Conservation (phyloP, 139 green algal genomes). For the Haematococcus sp. region DNA sequence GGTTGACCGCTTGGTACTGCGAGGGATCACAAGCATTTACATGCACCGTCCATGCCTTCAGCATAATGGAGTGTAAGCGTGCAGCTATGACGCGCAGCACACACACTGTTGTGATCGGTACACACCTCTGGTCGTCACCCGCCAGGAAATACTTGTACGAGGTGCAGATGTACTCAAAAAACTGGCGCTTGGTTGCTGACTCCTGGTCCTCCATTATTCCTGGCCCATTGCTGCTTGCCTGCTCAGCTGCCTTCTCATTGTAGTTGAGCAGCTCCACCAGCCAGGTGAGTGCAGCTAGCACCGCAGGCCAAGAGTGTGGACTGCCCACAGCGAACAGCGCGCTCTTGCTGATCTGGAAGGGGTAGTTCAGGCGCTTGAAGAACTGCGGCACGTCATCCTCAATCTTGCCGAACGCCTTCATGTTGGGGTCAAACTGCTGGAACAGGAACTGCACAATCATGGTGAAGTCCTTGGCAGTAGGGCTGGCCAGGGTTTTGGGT, state of each 20-base stretch:
- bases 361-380: constrained; percentile 93
- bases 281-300: constrained; percentile 86
- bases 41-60: not conserved
- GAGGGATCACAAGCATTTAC: not conserved
- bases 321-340: constrained; percentile 87
- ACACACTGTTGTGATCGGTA: not conserved
- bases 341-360: constrained; percentile 89
- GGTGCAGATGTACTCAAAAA: constrained; percentile 45
- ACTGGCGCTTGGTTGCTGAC: constrained; percentile 23
- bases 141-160: constrained; percentile 77
- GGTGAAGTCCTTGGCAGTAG: constrained; percentile 91
- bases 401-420: constrained; percentile 74
- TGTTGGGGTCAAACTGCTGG: constrained; percentile 72
- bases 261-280: constrained; percentile 92
- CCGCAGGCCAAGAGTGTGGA: constrained; percentile 88
- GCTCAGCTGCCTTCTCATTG: constrained; percentile 60
- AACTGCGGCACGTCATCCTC: constrained; percentile 85
- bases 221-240: not conserved
- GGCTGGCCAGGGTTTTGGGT: constrained; percentile 74
- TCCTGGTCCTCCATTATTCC: constrained; percentile 19
- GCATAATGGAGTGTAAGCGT: too few relatives aligned
- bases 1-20: not conserved
- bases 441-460: constrained; percentile 88
- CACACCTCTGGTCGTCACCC: constrained; percentile 63
- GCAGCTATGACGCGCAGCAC: too few relatives aligned